These are phyloP conservation scores for Hsuehochloa calcarea DNA, from an alignment of 176 grass and related monocot species.

Conservation along the genomic window DNA sequence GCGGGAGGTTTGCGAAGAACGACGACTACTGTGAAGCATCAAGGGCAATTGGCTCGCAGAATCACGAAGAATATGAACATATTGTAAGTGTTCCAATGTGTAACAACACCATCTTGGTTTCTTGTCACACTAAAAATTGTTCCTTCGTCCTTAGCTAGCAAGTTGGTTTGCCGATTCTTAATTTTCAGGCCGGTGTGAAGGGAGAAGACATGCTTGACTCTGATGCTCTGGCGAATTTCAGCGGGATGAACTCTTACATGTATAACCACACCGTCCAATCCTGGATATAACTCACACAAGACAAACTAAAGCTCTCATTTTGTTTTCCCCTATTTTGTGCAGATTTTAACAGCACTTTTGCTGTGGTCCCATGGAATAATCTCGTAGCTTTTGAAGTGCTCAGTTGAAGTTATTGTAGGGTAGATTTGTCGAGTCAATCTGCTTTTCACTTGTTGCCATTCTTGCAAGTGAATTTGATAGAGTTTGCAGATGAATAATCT, in stretches of 20 bases:
- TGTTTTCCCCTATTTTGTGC: constrained; percentile 14
- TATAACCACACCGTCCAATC: constrained; percentile 56
- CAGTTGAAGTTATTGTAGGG: constrained; percentile 10
- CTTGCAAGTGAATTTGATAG: constrained; percentile 12
- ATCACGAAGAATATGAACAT: constrained; percentile 59
- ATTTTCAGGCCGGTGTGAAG: constrained; percentile 55
- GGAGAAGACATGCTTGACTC: constrained; percentile 68
- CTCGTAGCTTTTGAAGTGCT: constrained; percentile 25
- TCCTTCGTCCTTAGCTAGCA: background rate
- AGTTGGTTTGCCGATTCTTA: background rate
- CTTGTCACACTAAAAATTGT: background rate
- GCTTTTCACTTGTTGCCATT: background rate
- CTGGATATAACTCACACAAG: constrained; percentile 41
- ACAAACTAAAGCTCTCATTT: background rate
- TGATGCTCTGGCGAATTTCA: constrained; percentile 55
- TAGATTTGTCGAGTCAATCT: background rate
- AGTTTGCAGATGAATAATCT: constrained; percentile 33
- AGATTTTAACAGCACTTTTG: constrained; percentile 30
- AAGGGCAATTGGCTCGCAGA: constrained; percentile 33
- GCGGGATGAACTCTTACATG: constrained; percentile 49
- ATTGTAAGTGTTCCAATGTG: constrained; percentile 43
- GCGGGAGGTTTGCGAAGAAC: constrained; percentile 92
- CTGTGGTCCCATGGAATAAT: constrained; percentile 39
- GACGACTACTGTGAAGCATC: constrained; percentile 74
- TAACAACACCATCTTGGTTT: background rate